A percentile compares a stretch with the other conserved stretches of the same genome.
phyloP scores from a whole-genome alignment of 1,139 yeast species.

The Debaryomyces subglobosus region DNA sequence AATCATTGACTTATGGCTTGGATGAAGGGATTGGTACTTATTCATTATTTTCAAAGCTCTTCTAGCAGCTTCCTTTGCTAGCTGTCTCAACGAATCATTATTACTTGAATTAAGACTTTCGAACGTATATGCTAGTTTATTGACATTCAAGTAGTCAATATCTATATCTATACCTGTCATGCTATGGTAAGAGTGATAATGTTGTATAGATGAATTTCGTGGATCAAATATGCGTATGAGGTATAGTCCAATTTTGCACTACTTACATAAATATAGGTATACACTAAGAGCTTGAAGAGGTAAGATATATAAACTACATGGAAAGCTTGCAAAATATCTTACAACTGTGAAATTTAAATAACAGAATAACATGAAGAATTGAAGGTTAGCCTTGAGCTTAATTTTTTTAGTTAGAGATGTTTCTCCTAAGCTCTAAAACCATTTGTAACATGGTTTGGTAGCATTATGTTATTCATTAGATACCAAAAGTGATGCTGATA shows the following conservation, averaged over 20 bases:
- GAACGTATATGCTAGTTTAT: constrained; percentile 13
- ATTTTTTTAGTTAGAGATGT: not conserved
- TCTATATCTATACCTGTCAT: constrained; percentile 12
- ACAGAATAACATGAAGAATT: not conserved
- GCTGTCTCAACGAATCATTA: not conserved
- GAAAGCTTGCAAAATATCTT: not conserved
- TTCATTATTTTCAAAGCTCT: constrained; percentile 22
- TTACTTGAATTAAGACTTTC: not conserved
- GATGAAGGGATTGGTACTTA: constrained; percentile 23
- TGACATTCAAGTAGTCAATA: constrained; percentile 14
- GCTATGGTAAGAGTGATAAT: not conserved
- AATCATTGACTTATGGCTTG: constrained; percentile 16
- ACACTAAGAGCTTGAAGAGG: not conserved
- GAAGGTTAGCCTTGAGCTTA: not conserved
- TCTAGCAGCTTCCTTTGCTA: constrained; percentile 7
- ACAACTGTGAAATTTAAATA: not conserved
- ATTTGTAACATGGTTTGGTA: not conserved
- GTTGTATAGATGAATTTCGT: not conserved
- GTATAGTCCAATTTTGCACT: not conserved
- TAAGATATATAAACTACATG: not conserved
- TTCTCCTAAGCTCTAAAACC: not conserved
- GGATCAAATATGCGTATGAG: not conserved
- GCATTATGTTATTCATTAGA: not conserved
- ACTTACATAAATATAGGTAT: not conserved
- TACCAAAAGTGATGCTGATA: not conserved